Evolutionary conservation across 345 rosid species (phyloP), one percentile per base, ranked within the genome.

Genomic region (Sonneratia alba): DNA sequence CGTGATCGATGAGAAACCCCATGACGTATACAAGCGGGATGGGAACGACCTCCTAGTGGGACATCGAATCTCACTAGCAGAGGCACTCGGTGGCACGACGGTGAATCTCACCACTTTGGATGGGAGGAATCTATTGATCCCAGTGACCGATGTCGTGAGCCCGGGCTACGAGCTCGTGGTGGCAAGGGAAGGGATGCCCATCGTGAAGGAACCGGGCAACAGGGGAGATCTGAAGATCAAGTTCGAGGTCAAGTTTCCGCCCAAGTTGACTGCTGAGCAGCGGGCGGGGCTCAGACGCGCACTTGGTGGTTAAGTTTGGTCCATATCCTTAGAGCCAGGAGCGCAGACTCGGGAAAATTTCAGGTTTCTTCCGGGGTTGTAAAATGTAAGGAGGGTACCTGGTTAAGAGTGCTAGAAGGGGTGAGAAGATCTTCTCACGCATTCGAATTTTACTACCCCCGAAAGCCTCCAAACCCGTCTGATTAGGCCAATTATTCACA

Each of bases 141-240:
- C 85, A 0, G 96, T 92, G 16, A 80, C 86, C 2, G 91, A 95
- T 9, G 84, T 95, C 13, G 79, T 92, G 15, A 89, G 81, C 80
- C 98, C 98, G 0, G 97, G 97, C 15, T 89, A 79, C 70, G 99
- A 92, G 89, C 87, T 92, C 51, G 81, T 85, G 18, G 87, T 95
- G 22, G 80, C 88, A 4, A 81, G 70, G 71, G 99, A 95, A 80
- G 99, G 99, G 15, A 95, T 95, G 99, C 99, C 99, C 0, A 84
- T 88, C 19, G 86, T 91, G 34, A 95, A 83, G 77, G 99, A 95
- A 67, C 90, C 89, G 0, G 86, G 92, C 24, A 85, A 85, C 69
- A 81, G 85, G 73, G 99, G 99, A 0, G 89, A 89, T 75, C 75
- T 92, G 9, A 87, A 75, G 81, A 87, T 95, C 77, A 89, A 78